Evolutionary conservation across 1,284 basidiomycete species (phyloP), one percentile per base, ranked within the genome.

Genomic region (Sporisorium scitamineum): DNA sequence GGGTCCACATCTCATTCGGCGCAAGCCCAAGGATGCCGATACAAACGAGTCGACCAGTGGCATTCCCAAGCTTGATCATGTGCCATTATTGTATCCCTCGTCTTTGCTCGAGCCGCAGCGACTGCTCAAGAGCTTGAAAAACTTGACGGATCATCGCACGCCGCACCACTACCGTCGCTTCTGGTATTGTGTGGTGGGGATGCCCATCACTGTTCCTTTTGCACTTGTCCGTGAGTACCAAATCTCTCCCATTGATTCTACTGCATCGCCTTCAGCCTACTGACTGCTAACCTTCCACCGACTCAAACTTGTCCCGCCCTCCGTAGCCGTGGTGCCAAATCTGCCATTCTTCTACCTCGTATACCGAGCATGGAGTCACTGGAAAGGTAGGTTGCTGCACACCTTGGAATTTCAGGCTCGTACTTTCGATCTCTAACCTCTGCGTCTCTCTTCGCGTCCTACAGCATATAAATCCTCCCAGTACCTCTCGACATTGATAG

Each of bases 331-430:
- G 32, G 57, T 85, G 1, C 84, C 84, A 55, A 85, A 85, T 54
- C 39, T 85, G 39, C 78, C 80, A 10, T 82, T 83, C 63, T 85
- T 84, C 74, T 85, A 85, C 54, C 67, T 84, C 20, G 80, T 82
- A 32, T 85, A 79, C 76, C 54, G 84, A 39, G 83, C 82, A 11
- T 85, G 70, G 63, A 77, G 72, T 42, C 80, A 82, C 54, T 82
- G 80, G 79, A 74, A 76, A 62, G 81, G 79, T 82, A 52, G 52
- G 70, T 60, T 27, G 11, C 27, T 13, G 3, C 34, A 51, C 65
- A 58, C 58, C 56, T 18, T 10, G n/a, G n/a, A n/a, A 9, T 24
- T 16, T 20, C 29, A 18, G 5, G 18, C 27, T n/a, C 39, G 2
- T 10, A 57, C 8, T 8, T 34, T 5, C 20, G 27, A n/a, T 39